These are phyloP conservation scores for Leccinum rimulosum DNA, from an alignment of 768 basidiomycete genomes.

Conservation along the genomic window DNA sequence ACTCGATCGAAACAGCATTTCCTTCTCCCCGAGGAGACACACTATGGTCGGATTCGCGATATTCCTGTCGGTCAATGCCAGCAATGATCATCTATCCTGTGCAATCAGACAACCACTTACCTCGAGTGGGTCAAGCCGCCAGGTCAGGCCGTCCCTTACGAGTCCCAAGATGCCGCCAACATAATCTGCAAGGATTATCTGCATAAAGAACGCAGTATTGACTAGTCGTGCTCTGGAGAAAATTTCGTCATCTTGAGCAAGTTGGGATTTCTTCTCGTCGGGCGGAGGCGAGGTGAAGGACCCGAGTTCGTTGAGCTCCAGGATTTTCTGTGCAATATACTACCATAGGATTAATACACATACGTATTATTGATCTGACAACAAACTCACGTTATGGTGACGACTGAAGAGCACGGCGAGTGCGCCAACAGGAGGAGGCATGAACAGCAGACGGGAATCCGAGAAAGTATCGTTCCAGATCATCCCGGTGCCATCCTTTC, in stretches of 20 bases:
- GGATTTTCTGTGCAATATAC: slow-evolving; percentile 67
- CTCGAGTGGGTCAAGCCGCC: slow-evolving; percentile 69
- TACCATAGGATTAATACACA: slow-evolving; percentile 28
- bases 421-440: slow-evolving; percentile 72
- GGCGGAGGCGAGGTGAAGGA: slow-evolving; percentile 35
- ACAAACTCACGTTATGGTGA: slow-evolving; percentile 64
- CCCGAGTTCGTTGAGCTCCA: slow-evolving; percentile 65
- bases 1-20: slow-evolving; percentile 75
- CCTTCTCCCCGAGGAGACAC: slow-evolving; percentile 66
- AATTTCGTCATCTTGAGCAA: slow-evolving; percentile 70
- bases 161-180: slow-evolving; percentile 75
- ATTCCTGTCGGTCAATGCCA: slow-evolving; percentile 35
- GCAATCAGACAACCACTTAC: slow-evolving; percentile 30
- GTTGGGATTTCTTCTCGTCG: slow-evolving; percentile 19
- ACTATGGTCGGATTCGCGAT: slow-evolving; percentile 49
- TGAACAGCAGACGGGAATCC: slow-evolving; percentile 59
- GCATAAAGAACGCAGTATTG: slow-evolving; percentile 71
- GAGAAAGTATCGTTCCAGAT: slow-evolving; percentile 69
- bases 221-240: slow-evolving; percentile 71
- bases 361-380: neutral
- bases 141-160: slow-evolving; percentile 55
- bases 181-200: slow-evolving; percentile 69
- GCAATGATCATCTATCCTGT: neutral
- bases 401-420: slow-evolving; percentile 66
- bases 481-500: slow-evolving; percentile 61